phyloP scores from a whole-genome alignment of 177 flowering plant genomes.

The Vitis hybrid region DNA sequence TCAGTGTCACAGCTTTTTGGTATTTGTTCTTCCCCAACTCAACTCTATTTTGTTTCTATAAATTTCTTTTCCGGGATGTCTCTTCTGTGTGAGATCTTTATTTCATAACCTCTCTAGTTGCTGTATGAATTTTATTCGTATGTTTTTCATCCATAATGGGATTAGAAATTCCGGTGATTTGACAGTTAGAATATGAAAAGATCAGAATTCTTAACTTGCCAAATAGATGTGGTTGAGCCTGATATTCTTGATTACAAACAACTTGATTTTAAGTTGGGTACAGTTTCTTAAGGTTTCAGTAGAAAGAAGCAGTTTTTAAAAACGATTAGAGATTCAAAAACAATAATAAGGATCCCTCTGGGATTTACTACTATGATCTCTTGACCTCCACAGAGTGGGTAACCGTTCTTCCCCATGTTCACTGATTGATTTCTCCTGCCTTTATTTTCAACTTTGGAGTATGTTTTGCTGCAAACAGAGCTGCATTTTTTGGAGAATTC shows the following conservation, averaged over 20 bases:
- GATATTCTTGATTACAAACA: neutral
- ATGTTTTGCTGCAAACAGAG: neutral
- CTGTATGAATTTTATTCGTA: too few relatives aligned
- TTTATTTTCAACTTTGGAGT: neutral
- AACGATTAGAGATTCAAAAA: neutral
- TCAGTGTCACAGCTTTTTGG: slow-evolving; percentile 76
- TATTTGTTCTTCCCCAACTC: slow-evolving; percentile 19
- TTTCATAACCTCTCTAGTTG: too few relatives aligned
- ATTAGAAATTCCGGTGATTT: too few relatives aligned
- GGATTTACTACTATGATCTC: neutral
- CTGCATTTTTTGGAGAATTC: neutral
- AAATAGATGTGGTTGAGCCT: neutral
- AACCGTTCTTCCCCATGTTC: neutral
- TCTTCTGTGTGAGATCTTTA: too few relatives aligned
- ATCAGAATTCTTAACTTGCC: neutral
- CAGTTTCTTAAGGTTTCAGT: neutral
- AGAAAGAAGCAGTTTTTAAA: too few relatives aligned
- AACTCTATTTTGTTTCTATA: neutral
- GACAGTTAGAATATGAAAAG: too few relatives aligned
- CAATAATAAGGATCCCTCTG: neutral
- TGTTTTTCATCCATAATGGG: too few relatives aligned
- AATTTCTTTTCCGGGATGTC: neutral
- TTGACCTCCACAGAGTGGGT: neutral
- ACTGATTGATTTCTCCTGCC: neutral
- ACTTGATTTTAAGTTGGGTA: neutral